Evolutionary conservation across 2,329 filamentous ascomycete species (phyloP), one percentile per base, ranked within the genome.

Genomic region (Orbilia javanica): DNA sequence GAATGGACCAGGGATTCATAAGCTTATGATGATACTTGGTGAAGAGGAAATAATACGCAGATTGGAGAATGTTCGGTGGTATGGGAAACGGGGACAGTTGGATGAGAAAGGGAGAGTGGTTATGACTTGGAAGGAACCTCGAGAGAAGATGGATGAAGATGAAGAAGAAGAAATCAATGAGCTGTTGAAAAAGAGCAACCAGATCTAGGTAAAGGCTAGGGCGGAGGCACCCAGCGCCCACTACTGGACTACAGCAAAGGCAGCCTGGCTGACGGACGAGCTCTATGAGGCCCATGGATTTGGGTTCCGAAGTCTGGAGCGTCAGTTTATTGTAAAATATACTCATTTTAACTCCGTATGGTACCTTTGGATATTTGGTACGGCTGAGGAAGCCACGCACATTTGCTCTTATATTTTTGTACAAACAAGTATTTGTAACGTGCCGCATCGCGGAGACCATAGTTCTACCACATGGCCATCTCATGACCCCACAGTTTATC

Each of bases 41-140:
- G 70, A 74, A 31, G 65, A 79, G 36, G 67, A 78, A 29, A 62
- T 69, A 1, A 29, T 72, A 15, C 57, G 36, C 18, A 48, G 74
- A n/a, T 39, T 78, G 46, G 39, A 63, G 36, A 64, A 55, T 36
- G 62, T 78, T 11, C 36, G 46, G 67, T 78, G 74, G 74, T 72
- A 72, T 55, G 67, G 65, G 3, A 63, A 46, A 18, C 42, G 74
- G 1, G 74, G 74, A 1, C 53, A 57, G 55, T 63, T 78, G 48
- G 74, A 78, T 57, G 74, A 62, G 6, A 78, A 78, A 53, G 74
- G 74, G 27, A 65, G 74, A 22, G 67, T 78, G 18, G 63, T 78
- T 34, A 78, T 78, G 74, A 78, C 74, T 8, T 78, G 74, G 74
- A 67, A 68, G 74, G 74, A 72, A 36, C 20, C 50, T 4, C 39